Percentiles rank a stretch among this genome's conserved stretches.
Conservation (phyloP, 495 filamentous ascomycete genomes). For the Daldinia childiae region DNA sequence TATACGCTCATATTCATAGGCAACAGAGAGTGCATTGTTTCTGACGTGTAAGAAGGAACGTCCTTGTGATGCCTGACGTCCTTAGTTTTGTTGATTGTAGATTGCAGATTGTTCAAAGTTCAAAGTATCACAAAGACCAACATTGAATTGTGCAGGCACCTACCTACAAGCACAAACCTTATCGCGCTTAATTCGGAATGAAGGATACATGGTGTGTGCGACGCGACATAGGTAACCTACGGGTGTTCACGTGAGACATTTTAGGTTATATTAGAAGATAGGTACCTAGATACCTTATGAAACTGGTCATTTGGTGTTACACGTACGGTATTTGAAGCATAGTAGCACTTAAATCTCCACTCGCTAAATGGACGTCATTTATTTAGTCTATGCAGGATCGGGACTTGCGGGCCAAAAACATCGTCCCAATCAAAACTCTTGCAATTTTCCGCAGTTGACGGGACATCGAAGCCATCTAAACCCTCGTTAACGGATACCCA, state of each 20-base stretch:
- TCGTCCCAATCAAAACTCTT: constrained; percentile 35
- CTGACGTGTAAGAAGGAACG: constrained; percentile 2
- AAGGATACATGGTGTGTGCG: constrained; percentile 20
- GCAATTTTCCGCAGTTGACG: constrained; percentile 38
- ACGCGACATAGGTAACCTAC: constrained; percentile 33
- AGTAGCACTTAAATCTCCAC: constrained; percentile 15
- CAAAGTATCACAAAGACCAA: constrained; percentile 14
- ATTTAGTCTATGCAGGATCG: constrained; percentile 18
- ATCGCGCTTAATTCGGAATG: background rate
- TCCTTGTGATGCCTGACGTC: constrained; percentile 16
- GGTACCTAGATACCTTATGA: background rate
- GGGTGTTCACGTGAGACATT: constrained; percentile 38
- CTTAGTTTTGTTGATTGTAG: background rate
- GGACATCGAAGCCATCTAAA: constrained; percentile 17
- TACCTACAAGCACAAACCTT: background rate
- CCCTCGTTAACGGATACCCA: background rate
- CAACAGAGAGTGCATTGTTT: constrained; percentile 24
- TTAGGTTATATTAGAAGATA: background rate
- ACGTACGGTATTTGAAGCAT: constrained; percentile 4
- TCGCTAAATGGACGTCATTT: constrained; percentile 27
- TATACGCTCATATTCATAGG: constrained; percentile 7
- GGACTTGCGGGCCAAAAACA: constrained; percentile 23
- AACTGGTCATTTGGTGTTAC: background rate
- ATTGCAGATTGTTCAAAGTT: background rate
- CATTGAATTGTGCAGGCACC: background rate